Evolutionary conservation across 805 yeast genomes (phyloP).

Genomic region (Yarrowia divulgata): DNA sequence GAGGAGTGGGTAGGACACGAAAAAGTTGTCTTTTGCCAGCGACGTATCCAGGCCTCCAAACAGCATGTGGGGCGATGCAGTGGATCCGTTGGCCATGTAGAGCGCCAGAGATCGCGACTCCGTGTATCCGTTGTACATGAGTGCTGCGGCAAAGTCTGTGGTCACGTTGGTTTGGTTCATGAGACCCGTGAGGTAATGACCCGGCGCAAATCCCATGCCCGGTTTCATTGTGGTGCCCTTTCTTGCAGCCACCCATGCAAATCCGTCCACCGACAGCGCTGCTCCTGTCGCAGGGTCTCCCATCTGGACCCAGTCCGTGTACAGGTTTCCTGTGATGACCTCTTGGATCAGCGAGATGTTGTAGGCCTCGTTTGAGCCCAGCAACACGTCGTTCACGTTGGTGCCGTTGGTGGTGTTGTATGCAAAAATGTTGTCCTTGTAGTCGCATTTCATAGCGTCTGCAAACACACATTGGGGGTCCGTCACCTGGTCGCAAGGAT

Average conservation of each 20-base stretch:
- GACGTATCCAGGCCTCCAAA: constrained; percentile 36
- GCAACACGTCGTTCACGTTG: not conserved
- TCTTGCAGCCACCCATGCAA: constrained; percentile 12
- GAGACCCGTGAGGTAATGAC: not conserved
- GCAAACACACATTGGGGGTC: constrained; percentile 1
- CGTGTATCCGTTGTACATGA: constrained; percentile 21
- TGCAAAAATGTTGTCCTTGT: constrained; percentile 16
- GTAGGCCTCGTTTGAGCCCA: constrained; percentile 7
- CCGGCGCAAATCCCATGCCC: constrained; percentile 34
- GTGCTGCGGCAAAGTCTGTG: constrained; percentile 18
- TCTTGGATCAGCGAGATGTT: constrained; percentile 17
- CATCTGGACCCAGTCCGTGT: constrained; percentile 10
- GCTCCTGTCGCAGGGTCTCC: constrained; percentile 19
- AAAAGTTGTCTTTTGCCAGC: constrained; percentile 28
- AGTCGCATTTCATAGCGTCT: constrained; percentile 5
- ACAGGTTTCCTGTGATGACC: constrained; percentile 6
- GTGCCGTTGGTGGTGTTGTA: constrained; percentile 36
- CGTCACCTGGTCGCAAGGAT: constrained; percentile 4
- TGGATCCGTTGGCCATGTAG: constrained; percentile 22
- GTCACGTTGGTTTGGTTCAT: not conserved
- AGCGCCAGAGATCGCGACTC: constrained; percentile 35
- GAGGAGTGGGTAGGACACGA: constrained; percentile 31
- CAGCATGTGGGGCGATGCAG: constrained; percentile 35
- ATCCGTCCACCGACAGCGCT: constrained; percentile 13
- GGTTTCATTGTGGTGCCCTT: not conserved